Evolutionary conservation across 73 alveolate species (phyloP), one percentile per base, ranked within the genome.

Genomic region (Paramecium caudatum): DNA sequence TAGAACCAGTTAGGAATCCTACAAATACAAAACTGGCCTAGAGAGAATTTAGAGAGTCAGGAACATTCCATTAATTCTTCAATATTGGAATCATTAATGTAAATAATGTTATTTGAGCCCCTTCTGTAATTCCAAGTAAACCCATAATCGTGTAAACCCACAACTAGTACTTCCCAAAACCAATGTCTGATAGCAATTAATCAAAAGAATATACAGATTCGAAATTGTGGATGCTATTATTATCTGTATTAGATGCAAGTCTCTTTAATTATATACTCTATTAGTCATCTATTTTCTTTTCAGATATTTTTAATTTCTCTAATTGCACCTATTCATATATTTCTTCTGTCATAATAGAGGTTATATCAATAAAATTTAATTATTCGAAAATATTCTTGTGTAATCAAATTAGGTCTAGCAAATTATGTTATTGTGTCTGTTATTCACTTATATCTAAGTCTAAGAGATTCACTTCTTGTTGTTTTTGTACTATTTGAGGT

Each of bases 71-170:
- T 82, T 82, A 55, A 17, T 82, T 82, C 61, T 82, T 82, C 32
- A 83, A 65, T 23, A 83, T 55, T 25, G 91, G 91, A 33, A 83
- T 55, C 91, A 83, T 83, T 37, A 83, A 55, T 49, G 91, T 83
- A 83, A 83, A 83, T 15, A 83, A 34, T 30, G 91, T 55, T 9
- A 83, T 70, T 36, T 83, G 45, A 15, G 91, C 83, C 16, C 91
- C 91, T 36, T 83, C 91, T 12, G 85, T 55, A 32, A 83, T 32
- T 9, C 91, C 70, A 48, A 83, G 36, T 10, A 70, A 36, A 10
- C 82, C 91, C 91, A 83, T 83, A 16, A 83, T 65, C 32, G 41
- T 46, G 21, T 83, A 83, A 33, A 83, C 39, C 82, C 78, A 83
- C 17, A 55, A 55, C 61, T 83, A 70, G 16, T 48, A 83, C 3